Conservation (phyloP, 176 grass and related monocot genomes). For the Alloteropsis semialata region DNA sequence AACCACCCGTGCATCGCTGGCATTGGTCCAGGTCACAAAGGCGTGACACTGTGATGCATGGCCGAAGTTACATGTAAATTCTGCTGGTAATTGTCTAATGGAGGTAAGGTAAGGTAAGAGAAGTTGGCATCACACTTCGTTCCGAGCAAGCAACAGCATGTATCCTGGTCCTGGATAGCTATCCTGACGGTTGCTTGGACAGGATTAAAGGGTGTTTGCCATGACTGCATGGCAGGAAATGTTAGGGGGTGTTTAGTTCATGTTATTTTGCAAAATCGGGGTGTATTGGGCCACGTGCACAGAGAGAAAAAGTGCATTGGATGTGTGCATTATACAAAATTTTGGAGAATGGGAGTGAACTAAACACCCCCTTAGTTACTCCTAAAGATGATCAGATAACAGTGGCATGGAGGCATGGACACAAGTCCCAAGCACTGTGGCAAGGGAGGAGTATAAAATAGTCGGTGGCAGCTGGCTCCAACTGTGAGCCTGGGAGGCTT, state of each 20-base stretch:
- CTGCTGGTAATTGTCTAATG: background rate
- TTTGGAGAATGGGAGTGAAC: too few relatives aligned
- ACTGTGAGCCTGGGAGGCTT: conserved; percentile 17
- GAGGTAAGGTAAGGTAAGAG: too few relatives aligned
- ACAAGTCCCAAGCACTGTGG: background rate
- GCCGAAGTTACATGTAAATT: background rate
- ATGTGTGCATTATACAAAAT: too few relatives aligned
- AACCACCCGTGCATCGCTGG: background rate
- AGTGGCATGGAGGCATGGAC: background rate
- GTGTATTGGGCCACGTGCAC: too few relatives aligned
- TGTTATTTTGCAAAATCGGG: too few relatives aligned
- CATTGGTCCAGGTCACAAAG: background rate
- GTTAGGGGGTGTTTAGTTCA: too few relatives aligned
- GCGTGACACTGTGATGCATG: background rate
- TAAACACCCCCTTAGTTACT: too few relatives aligned
- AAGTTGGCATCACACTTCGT: background rate
- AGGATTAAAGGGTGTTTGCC: background rate
- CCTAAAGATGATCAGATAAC: background rate
- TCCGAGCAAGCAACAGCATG: background rate
- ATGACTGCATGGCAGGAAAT: background rate
- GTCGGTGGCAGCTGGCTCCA: conserved; percentile 41
- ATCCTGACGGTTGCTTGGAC: background rate
- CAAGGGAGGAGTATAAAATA: background rate
- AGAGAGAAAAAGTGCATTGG: too few relatives aligned
- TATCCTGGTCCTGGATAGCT: background rate